Evolutionary conservation across 805 yeast species (phyloP), one percentile per base, ranked within the genome.

Genomic region (Yarrowia divulgata): DNA sequence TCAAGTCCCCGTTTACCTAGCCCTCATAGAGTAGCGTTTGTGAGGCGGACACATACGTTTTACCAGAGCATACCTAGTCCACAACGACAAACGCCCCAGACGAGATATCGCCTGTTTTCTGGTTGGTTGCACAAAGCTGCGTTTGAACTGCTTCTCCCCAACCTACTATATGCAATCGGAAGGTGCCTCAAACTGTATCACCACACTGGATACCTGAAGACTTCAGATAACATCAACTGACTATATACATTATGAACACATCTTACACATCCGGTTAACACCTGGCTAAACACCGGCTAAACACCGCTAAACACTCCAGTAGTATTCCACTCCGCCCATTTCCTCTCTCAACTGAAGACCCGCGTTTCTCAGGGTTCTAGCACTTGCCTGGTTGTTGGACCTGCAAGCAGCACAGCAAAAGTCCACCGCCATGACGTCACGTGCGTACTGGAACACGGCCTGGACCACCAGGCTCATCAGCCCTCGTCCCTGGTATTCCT

Each of bases 111-210:
- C 40, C 7, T 13, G 40, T 9, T 39, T 39, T 39, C 40, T 10
- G 40, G 40, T 10, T 16, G 29, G 39, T 9, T 50, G 23, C 34
- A 5, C 50, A 29, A 48, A 50, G 40, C 57, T 50, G 57, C 57
- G 57, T 50, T 50, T 50, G 57, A 50, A 34, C 57, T 50, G 57
- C 57, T 50, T 50, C 55, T n/a, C 57, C 23, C 42, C 40, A 50
- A 50, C 57, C 19, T 50, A 34, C 40, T 50, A n/a, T 48, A 14
- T 14, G 35, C 18, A 45, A 8, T 16, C 54, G 54, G 54, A 23
- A 49, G 37, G 52, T 16, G n/a, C 7, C 29, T 4, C 5, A 23
- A 48, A 29, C n/a, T n/a, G n/a, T n/a, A n/a, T n/a, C n/a, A 23
- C 29, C 29, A 23, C 29, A 23, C 29, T 23, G 29, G 29, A 23